Base-by-base conservation (phyloP, 1,139 yeast species). In the Scheffersomyces titani region DNA sequence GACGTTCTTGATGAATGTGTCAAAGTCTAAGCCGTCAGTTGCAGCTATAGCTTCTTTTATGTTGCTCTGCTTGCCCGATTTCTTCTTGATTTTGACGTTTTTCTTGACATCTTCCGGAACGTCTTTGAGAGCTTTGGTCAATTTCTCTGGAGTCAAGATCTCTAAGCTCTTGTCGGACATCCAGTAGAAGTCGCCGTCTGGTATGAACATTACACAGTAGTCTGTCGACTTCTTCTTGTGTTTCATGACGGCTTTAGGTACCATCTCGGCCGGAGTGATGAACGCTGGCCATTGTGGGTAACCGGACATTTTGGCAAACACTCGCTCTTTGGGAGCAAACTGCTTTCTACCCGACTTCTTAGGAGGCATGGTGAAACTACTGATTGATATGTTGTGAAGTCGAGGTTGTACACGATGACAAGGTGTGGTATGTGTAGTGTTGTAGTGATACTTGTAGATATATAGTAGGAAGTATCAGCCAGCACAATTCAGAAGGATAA, bases 211-310 rank as follows among this genome's bases (percentile, higher is more conserved):
- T 30, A 80, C 84, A 63, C 84, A 80, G 61, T 67, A 70, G 45
- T 73, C 72, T 21, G 80, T 74, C 30, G 73, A 66, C 54, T 77
- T 77, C 70, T 76, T 76, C 65, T 76, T 75, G 21, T 71, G 80
- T 55, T 68, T 68, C 61, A 72, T 60, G n/a, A 79, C 80, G 24
- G 72, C 70, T 5, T 70, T 65, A 6, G 84, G 83, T 30, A 79
- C 73, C 61, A 73, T 66, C 47, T 72, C 72, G 13, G 66, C 61
- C 1, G 84, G 84, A 77, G 78, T 77, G 57, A 80, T 78, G 59
- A 78, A 80, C 19, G 82, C 77, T 11, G 84, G 84, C 84, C 84
- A 80, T 40, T 81, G 79, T 1, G 82, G 80, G 62, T 75, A 80
- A 51, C 83, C 81, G 40, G 77, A 74, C 83, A 80, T 79, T 63